Conservation (phyloP, 2,329 filamentous ascomycete genomes). For the Orbilia quercus region DNA sequence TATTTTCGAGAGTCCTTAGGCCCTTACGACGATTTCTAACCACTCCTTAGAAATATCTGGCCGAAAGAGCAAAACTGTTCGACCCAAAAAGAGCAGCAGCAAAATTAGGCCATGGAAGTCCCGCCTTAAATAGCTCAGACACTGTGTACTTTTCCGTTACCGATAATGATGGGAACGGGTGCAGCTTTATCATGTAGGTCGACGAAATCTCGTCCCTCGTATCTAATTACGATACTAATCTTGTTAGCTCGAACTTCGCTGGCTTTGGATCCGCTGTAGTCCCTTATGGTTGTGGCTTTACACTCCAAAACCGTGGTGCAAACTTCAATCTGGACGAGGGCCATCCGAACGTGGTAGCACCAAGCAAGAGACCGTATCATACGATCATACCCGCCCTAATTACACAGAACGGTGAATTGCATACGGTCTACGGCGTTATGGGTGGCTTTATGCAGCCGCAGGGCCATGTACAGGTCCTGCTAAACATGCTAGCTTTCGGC, state of each 20-base stretch:
- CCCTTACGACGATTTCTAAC: neutral
- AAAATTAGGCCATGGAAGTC: constrained; percentile 77
- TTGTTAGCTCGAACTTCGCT: constrained; percentile 77
- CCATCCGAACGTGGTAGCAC: constrained; percentile 78
- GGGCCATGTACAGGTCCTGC: constrained; percentile 89
- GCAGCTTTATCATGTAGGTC: constrained; percentile 86
- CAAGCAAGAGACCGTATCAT: constrained; percentile 91
- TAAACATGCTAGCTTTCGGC: constrained; percentile 87
- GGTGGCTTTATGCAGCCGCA: constrained; percentile 99
- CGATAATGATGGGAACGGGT: constrained; percentile 84
- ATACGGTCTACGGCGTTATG: constrained; percentile 87
- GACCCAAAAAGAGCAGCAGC: constrained; percentile 67
- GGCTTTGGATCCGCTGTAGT: constrained; percentile 90
- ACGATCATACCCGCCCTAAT: constrained; percentile 95
- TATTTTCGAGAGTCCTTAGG: constrained; percentile 74
- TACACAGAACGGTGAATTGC: constrained; percentile 70
- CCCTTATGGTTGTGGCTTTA: constrained; percentile 87
- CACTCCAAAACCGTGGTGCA: constrained; percentile 89
- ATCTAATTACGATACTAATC: constrained; percentile 10
- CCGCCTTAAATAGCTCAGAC: constrained; percentile 85
- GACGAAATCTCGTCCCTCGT: neutral
- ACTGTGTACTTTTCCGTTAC: constrained; percentile 94
- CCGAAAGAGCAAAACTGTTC: constrained; percentile 72
- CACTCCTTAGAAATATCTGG: constrained; percentile 65
- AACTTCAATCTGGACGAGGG: constrained; percentile 83